phyloP scores from a whole-genome alignment of 2,329 filamentous ascomycete genomes.

The Penicillium brasilianum region DNA sequence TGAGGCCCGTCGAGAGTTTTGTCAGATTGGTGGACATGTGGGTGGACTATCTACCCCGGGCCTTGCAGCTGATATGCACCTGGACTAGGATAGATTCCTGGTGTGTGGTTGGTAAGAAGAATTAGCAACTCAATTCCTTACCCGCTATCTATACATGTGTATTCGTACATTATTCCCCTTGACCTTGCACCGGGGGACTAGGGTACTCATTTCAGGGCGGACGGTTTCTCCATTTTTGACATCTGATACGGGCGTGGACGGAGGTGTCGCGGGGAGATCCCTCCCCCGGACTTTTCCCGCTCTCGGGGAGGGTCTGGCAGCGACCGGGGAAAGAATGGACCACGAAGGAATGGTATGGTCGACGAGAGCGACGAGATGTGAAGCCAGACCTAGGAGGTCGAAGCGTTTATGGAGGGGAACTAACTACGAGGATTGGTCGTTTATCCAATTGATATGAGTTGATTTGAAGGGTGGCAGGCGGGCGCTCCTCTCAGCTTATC shows the following conservation, averaged over 20 bases:
- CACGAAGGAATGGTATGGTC: too few relatives aligned
- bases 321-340: constrained; percentile 7
- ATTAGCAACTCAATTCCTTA: constrained; percentile 31
- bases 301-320: neutral
- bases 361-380: constrained; percentile 6
- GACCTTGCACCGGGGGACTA: neutral
- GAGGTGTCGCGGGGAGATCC: constrained; percentile 10
- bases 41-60: constrained; percentile 15
- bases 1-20: neutral
- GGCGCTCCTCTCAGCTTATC: constrained; percentile 24
- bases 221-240: constrained; percentile 5
- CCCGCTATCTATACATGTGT: constrained; percentile 24
- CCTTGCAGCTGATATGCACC: constrained; percentile 39
- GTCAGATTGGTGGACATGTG: neutral
- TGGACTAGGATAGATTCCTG: constrained; percentile 11
- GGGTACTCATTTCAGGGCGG: neutral
- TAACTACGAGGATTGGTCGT: neutral
- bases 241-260: constrained; percentile 6
- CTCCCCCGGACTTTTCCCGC: constrained; percentile 26
- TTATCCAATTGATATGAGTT: constrained; percentile 15
- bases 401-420: constrained; percentile 5
- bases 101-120: constrained; percentile 32
- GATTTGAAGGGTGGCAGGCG: constrained; percentile 11
- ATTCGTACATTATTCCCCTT: too few relatives aligned
- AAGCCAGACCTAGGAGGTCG: constrained; percentile 18